Base-by-base conservation (phyloP, 768 basidiomycete genomes). In the Udeniomyces megalosporus region DNA sequence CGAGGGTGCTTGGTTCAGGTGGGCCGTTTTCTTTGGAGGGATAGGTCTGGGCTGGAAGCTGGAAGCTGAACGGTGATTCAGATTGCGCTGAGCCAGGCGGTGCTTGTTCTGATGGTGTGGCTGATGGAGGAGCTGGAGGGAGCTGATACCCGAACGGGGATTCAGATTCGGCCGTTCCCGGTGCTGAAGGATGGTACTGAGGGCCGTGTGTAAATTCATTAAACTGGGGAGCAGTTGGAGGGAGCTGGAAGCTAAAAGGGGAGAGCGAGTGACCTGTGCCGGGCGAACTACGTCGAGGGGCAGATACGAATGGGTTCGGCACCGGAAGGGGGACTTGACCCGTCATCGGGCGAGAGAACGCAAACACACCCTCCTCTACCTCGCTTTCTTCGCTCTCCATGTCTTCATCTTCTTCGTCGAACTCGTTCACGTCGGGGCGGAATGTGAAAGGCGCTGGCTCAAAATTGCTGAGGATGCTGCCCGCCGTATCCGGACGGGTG, bases 401-500 rank as follows among this genome's bases (percentile, higher is more conserved):
- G n/a, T n/a, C n/a, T n/a, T 35, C 32, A 31, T 49, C 46, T 3
- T 54, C 50, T 32, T 47, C 53, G 26, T 62, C 61, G 47, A 38
- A 49, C n/a, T 55, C 54, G 34, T 49, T 38, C n/a, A 56, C n/a
- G 29, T 63, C 61, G 29, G 61, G 61, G 17, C 48, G 48, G 38
- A 63, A 63, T 11, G 61, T 63, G 48, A 50, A 46, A 2, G 55
- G 61, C 4, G 61, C 61, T 12, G 61, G 61, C 7, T 54, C 61
- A 26, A 63, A 42, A 26, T 45, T 48, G 11, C 45, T 48, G 46
- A 63, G 57, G 14, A 53, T 34, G 10, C 45, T 48, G 22, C 35
- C 55, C 2, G 54, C 54, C 46, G 61, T 63, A 22, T 63, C 61
- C n/a, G 61, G 60, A 22, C 53, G 52, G n/a, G n/a, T n/a, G n/a